phyloP scores from a whole-genome alignment of 2,329 filamentous ascomycete genomes.

The Pochonia chlamydosporia region DNA sequence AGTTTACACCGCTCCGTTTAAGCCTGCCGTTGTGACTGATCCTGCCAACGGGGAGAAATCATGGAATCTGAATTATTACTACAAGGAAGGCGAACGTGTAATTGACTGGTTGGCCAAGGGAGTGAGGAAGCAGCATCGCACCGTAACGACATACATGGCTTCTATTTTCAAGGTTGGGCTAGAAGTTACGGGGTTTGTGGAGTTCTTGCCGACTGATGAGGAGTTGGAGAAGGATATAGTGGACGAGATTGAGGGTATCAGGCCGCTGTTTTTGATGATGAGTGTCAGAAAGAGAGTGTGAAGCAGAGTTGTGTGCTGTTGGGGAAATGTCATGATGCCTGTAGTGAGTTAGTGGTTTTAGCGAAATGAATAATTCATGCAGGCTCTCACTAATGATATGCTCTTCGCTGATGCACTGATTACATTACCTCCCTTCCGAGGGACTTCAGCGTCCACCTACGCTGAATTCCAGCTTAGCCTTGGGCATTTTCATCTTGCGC shows the following conservation, averaged over 20 bases:
- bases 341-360: no score
- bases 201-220: slow-evolving; percentile 27
- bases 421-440: no score
- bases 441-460: no score
- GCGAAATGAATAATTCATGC: no score
- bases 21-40: slow-evolving; percentile 19
- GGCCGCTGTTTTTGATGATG: slow-evolving; percentile 30
- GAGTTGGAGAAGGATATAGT: slow-evolving; percentile 24
- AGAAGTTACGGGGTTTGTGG: slow-evolving; percentile 20
- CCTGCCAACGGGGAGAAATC: slow-evolving; percentile 22
- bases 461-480: no score
- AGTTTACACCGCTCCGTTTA: slow-evolving; percentile 35
- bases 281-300: slow-evolving; percentile 8
- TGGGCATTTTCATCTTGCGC: no score
- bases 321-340: no score
- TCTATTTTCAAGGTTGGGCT: slow-evolving; percentile 30
- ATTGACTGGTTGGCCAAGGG: slow-evolving; percentile 36
- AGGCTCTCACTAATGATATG: no score
- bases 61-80: slow-evolving; percentile 37
- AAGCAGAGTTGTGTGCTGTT: no score
- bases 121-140: slow-evolving; percentile 41
- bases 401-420: no score
- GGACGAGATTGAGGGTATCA: slow-evolving; percentile 23
- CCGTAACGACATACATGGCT: slow-evolving; percentile 33
- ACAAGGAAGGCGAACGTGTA: slow-evolving; percentile 32